Percentiles rank a stretch among this genome's conserved stretches.
phyloP scores from a whole-genome alignment of 306 rosid species.

The Begonia masoniana region DNA sequence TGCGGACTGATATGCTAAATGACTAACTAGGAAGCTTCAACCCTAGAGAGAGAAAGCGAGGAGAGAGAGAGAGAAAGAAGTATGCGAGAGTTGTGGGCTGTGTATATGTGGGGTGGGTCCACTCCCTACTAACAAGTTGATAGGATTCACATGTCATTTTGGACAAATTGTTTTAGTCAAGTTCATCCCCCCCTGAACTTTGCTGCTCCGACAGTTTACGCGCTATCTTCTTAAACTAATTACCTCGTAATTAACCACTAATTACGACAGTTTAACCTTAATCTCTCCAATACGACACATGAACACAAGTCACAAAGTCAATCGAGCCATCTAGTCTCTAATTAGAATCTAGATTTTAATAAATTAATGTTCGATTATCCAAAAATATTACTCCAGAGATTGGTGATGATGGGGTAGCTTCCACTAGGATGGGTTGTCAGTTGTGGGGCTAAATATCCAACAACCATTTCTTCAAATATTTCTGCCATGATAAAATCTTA shows the following conservation, averaged over 20 bases:
- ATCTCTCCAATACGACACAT: too few relatives aligned
- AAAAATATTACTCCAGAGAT: background rate
- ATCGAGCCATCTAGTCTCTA: too few relatives aligned
- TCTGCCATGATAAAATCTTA: too few relatives aligned
- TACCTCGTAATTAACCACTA: slow-evolving; percentile 24
- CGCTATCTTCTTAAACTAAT: slow-evolving; percentile 11
- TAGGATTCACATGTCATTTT: slow-evolving; percentile 75
- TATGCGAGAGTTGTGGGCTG: slow-evolving; percentile 36
- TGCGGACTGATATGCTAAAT: slow-evolving; percentile 1
- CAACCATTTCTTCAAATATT: too few relatives aligned
- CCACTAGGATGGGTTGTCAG: slow-evolving; percentile 46
- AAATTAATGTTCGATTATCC: background rate
- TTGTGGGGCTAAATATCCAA: slow-evolving; percentile 44
- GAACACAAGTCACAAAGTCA: too few relatives aligned
- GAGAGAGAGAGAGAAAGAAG: background rate
- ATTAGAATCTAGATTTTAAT: too few relatives aligned
- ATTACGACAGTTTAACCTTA: too few relatives aligned
- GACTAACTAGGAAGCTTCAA: slow-evolving; percentile 55
- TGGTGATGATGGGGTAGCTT: background rate
- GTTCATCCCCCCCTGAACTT: slow-evolving; percentile 93
- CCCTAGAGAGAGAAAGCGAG: background rate
- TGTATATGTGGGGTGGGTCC: too few relatives aligned
- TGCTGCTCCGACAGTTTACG: slow-evolving; percentile 22
- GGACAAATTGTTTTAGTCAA: slow-evolving; percentile 41
- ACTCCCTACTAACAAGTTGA: slow-evolving; percentile 51